These are phyloP conservation scores for Psilocybe cubensis DNA, from an alignment of 768 basidiomycete genomes.

Conservation along the genomic window DNA sequence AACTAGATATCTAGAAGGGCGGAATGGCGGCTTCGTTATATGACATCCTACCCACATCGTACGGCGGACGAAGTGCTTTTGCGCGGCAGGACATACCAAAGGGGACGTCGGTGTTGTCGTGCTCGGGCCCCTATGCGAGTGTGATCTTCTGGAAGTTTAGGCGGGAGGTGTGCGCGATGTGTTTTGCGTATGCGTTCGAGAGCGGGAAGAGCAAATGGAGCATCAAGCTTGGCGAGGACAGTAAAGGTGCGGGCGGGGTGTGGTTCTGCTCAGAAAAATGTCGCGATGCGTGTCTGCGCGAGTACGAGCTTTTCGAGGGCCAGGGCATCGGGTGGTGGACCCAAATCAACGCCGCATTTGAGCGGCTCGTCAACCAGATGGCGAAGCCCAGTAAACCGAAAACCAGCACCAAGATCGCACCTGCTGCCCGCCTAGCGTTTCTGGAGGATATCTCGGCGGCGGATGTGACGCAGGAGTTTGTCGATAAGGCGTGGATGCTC, in stretches of 20 bases:
- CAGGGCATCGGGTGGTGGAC: conserved; percentile 21
- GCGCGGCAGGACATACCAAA: conserved; percentile 44
- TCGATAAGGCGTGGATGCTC: conserved; percentile 51
- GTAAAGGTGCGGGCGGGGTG: conserved; percentile 38
- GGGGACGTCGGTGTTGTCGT: conserved; percentile 46
- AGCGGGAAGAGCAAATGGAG: conserved; percentile 51
- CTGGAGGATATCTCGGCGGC: conserved; percentile 27
- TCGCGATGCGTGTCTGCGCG: conserved; percentile 44
- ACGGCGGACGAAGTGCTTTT: conserved; percentile 60
- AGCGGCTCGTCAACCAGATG: conserved; percentile 17
- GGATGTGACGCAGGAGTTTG: conserved; percentile 38
- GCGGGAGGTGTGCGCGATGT: conserved; percentile 68
- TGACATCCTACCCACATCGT: conserved; percentile 36
- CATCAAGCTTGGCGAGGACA: conserved; percentile 21
- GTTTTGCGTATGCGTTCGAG: conserved; percentile 65
- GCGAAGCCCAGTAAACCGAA: conserved; percentile 12
- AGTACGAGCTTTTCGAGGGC: conserved; percentile 20
- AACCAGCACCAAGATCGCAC: conserved; percentile 28
- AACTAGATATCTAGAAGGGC: not conserved
- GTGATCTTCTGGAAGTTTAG: conserved; percentile 66
- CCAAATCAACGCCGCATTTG: conserved; percentile 18
- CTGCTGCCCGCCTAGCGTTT: conserved; percentile 12
- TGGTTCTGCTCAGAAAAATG: conserved; percentile 64
- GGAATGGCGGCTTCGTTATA: conserved; percentile 14
- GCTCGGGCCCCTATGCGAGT: conserved; percentile 53